These are phyloP conservation scores for Leptographium procerum DNA, from an alignment of 2,329 filamentous ascomycete genomes.

Conservation along the genomic window DNA sequence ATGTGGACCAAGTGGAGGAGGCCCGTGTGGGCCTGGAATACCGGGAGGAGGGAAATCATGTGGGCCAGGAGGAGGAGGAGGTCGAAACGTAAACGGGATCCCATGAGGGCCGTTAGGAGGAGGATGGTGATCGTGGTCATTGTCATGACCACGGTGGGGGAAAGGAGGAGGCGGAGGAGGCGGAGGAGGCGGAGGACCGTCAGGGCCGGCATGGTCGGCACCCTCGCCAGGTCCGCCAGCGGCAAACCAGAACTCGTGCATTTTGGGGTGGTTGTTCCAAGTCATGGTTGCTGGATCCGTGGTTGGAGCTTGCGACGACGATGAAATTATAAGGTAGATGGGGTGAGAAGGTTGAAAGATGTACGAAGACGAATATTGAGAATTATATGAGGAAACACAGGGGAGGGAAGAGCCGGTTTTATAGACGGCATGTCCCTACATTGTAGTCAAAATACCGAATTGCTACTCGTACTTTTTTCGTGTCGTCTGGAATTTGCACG, in stretches of 20 bases:
- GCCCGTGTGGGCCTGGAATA: neutral
- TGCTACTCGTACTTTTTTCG: too few relatives aligned
- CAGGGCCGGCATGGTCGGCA: neutral
- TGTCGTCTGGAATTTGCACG: neutral
- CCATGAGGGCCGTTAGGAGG: neutral
- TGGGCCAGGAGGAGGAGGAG: neutral
- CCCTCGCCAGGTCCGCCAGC: conserved; percentile 1
- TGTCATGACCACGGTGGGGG: neutral
- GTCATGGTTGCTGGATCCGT: neutral
- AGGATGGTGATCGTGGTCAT: neutral
- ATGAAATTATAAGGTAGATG: neutral
- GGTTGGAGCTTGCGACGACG: neutral
- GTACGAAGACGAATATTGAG: neutral
- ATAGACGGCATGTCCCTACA: neutral
- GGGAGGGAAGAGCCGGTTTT: neutral
- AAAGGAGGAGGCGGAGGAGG: neutral
- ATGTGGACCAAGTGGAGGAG: neutral
- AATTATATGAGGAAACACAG: neutral
- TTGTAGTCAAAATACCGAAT: neutral
- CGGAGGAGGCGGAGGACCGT: neutral
- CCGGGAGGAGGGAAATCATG: neutral
- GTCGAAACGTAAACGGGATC: neutral
- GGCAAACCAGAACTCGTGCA: neutral
- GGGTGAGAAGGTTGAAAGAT: neutral
- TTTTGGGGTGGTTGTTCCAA: neutral